These are phyloP conservation scores for Coprinopsis marcescibilis DNA, from an alignment of 768 basidiomycete genomes.

Conservation along the genomic window DNA sequence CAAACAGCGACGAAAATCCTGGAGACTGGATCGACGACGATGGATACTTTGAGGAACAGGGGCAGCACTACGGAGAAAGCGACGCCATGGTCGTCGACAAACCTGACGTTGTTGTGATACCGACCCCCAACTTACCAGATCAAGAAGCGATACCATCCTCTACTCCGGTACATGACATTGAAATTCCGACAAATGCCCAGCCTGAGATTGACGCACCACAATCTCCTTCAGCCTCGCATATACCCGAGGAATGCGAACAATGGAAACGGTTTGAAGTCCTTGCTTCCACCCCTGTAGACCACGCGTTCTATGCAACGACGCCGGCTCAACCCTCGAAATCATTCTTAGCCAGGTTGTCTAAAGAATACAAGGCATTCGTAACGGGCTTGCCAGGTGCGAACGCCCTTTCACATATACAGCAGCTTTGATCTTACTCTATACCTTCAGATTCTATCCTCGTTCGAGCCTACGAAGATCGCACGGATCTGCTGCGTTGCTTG, in stretches of 20 bases:
- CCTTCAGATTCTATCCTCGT: constrained; percentile 77
- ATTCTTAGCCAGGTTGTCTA: constrained; percentile 71
- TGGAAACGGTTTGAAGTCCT: constrained; percentile 86
- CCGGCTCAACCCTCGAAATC: constrained; percentile 61
- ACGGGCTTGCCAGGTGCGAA: constrained; percentile 78
- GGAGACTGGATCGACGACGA: constrained; percentile 33
- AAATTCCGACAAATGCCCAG: neutral
- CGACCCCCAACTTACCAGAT: no score
- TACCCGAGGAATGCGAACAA: constrained; percentile 17
- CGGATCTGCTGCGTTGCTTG: constrained; percentile 79
- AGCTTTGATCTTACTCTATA: neutral
- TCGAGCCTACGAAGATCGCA: constrained; percentile 84
- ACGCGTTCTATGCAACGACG: constrained; percentile 65
- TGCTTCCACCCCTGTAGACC: constrained; percentile 71
- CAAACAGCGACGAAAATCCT: constrained; percentile 32
- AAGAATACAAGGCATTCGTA: constrained; percentile 77
- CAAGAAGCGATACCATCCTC: no score
- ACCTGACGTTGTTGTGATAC: no score
- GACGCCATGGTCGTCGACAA: no score
- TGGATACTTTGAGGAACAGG: constrained; percentile 17
- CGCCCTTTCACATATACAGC: neutral
- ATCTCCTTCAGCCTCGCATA: neutral
- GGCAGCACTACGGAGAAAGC: neutral
- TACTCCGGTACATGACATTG: neutral
- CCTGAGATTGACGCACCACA: constrained; percentile 12